Percentiles rank a stretch among this genome's conserved stretches.
Conservation (phyloP, 345 rosid species). For the Iberis pinnata region DNA sequence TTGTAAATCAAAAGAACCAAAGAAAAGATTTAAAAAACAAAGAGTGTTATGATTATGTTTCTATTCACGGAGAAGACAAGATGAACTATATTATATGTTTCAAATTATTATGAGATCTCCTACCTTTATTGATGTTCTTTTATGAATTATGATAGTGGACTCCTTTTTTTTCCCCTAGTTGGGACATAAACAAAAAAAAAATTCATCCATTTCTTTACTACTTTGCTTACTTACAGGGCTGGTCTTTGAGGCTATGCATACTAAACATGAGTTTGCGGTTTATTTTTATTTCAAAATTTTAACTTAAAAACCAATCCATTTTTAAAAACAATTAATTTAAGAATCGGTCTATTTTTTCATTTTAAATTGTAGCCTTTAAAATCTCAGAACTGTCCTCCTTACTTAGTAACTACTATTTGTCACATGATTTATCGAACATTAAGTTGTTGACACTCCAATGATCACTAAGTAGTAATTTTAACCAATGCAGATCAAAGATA, state of each 20-base stretch:
- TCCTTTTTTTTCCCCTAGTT: constrained; percentile 22
- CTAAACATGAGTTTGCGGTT: no score
- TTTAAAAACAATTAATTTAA: no score
- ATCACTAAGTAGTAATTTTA: constrained; percentile 14
- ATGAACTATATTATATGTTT: constrained; percentile 27
- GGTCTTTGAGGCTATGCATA: no score
- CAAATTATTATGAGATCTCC: constrained; percentile 26
- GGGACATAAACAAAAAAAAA: constrained; percentile 11
- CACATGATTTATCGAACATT: constrained; percentile 14
- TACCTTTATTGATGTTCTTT: constrained; percentile 29
- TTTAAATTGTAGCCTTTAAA: no score
- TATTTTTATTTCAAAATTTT: no score
- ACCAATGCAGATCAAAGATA: constrained; percentile 80
- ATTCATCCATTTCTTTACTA: constrained; percentile 16
- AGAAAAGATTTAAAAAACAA: constrained; percentile 10
- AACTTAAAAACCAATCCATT: no score
- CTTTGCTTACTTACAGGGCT: constrained; percentile 18
- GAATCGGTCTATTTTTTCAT: no score
- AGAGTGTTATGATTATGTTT: constrained; percentile 33
- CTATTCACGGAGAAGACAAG: constrained; percentile 31
- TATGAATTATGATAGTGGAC: constrained; percentile 25
- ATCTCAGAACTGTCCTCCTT: no score
- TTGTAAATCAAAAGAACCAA: constrained; percentile 26
- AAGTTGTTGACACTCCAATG: constrained; percentile 9
- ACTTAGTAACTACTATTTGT: no score